A percentile compares a stretch with the other conserved stretches of the same genome.
These are phyloP conservation scores for Tulasnella sp. DNA, from an alignment of 768 basidiomycete genomes.

Conservation along the genomic window DNA sequence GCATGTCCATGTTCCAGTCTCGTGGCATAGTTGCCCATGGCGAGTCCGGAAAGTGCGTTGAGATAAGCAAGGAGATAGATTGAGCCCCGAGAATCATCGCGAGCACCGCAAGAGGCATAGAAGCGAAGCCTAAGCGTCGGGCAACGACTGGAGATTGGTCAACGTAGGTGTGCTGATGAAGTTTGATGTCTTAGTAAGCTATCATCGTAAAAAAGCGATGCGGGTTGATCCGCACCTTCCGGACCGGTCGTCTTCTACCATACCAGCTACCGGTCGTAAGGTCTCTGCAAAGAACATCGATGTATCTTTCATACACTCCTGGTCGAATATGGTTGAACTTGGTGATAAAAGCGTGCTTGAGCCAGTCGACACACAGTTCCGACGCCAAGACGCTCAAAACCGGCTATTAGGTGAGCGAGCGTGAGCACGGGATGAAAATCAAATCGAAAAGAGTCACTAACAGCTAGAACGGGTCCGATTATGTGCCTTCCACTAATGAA, in stretches of 20 bases:
- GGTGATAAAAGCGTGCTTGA: constrained; percentile 98
- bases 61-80: constrained; percentile 58
- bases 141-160: constrained; percentile 95
- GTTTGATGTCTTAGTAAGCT: not conserved
- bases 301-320: constrained; percentile 90
- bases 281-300: constrained; percentile 92
- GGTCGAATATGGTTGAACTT: constrained; percentile 99
- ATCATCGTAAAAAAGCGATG: not conserved
- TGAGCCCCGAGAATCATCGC: constrained; percentile 72
- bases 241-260: constrained; percentile 53
- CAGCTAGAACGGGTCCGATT: constrained; percentile 85
- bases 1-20: constrained; percentile 1
- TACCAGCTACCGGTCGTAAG: constrained; percentile 76
- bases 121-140: constrained; percentile 88
- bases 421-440: not conserved
- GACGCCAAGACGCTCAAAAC: constrained; percentile 85
- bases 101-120: constrained; percentile 84
- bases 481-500: constrained; percentile 78
- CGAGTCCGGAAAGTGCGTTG: constrained; percentile 45
- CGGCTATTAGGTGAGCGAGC: constrained; percentile 50
- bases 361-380: constrained; percentile 95
- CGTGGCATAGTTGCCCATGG: constrained; percentile 50
- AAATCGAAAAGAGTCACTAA: constrained; percentile 40
- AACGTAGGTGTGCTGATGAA: constrained; percentile 73
- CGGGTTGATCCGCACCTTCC: constrained; percentile 51